Conservation (phyloP, 106 monocot genomes). For the Vanilla planifolia region DNA sequence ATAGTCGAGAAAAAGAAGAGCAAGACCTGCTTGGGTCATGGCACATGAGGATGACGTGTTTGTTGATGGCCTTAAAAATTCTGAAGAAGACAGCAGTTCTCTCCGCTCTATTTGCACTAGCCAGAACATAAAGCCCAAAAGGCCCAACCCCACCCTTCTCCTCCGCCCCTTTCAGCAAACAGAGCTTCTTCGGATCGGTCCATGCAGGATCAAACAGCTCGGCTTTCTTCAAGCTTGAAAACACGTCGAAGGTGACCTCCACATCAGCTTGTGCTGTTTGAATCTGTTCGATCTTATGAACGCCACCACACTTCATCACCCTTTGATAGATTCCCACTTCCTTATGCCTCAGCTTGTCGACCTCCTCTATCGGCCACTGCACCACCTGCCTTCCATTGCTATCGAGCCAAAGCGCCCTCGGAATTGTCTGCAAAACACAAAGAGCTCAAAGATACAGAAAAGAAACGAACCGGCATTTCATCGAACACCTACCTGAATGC, state of each 20-base stretch:
- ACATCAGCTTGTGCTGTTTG: slow-evolving; percentile 61
- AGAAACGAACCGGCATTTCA: neutral
- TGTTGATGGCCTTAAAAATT: slow-evolving; percentile 36
- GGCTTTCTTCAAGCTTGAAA: slow-evolving; percentile 35
- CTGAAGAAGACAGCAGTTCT: slow-evolving; percentile 49
- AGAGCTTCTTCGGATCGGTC: slow-evolving; percentile 23
- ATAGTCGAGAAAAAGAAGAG: too few species aligned
- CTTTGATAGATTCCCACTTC: slow-evolving; percentile 16
- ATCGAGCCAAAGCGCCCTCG: slow-evolving; percentile 66
- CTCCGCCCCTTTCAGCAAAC: slow-evolving; percentile 16
- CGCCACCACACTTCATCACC: slow-evolving; percentile 23
- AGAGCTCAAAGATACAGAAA: too few species aligned
- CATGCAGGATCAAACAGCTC: slow-evolving; percentile 33
- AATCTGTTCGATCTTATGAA: slow-evolving; percentile 33
- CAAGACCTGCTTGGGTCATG: too few species aligned
- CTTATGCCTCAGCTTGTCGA: slow-evolving; percentile 54
- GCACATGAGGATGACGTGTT: too few species aligned
- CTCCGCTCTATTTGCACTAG: slow-evolving; percentile 35
- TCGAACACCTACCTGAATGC: slow-evolving; percentile 45
- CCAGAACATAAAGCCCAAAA: slow-evolving; percentile 47
- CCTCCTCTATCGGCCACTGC: slow-evolving; percentile 78
- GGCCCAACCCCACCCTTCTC: slow-evolving; percentile 37
- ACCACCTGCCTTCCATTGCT: slow-evolving; percentile 35
- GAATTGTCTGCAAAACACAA: slow-evolving; percentile 35
- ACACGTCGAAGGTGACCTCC: slow-evolving; percentile 53